Conservation (phyloP, 2,329 filamentous ascomycete species). For the Cadophora luteo-olivacea region DNA sequence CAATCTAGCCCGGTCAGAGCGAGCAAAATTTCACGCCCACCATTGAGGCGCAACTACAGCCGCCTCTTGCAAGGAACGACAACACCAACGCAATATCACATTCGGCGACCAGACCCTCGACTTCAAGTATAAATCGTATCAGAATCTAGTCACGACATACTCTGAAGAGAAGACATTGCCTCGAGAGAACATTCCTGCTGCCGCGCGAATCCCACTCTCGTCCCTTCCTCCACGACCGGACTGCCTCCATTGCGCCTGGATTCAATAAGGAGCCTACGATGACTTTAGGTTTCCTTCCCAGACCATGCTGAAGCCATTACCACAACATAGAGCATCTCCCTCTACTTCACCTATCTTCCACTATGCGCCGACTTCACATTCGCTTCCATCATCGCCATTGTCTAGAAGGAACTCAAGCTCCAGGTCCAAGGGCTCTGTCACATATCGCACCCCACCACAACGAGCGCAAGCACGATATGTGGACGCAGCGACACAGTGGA, state of each 20-base stretch:
- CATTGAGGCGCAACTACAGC: slow-evolving; percentile 8
- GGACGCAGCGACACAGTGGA: slow-evolving; percentile 44
- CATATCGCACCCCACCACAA: slow-evolving; percentile 28
- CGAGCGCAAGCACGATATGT: slow-evolving; percentile 36
- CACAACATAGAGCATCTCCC: slow-evolving; percentile 39
- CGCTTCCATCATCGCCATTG: slow-evolving; percentile 36
- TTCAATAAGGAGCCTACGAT: slow-evolving; percentile 28
- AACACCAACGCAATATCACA: background rate
- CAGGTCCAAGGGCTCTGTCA: slow-evolving; percentile 28
- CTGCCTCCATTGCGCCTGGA: slow-evolving; percentile 5
- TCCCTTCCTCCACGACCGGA: background rate
- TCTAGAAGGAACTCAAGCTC: slow-evolving; percentile 36
- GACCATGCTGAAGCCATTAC: slow-evolving; percentile 43
- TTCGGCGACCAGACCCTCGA: background rate
- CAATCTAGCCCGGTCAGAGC: slow-evolving; percentile 7
- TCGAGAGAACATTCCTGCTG: background rate
- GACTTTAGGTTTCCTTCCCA: slow-evolving; percentile 27
- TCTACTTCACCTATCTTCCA: slow-evolving; percentile 40
- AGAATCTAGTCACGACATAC: background rate
- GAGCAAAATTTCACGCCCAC: slow-evolving; percentile 15
- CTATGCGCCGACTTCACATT: slow-evolving; percentile 40
- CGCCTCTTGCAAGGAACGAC: slow-evolving; percentile 5
- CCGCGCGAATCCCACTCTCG: slow-evolving; percentile 20
- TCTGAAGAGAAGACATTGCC: background rate
- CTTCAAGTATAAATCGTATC: background rate